Base-by-base conservation (phyloP, 2,329 filamentous ascomycete genomes). In the Talaromyces sp. region DNA sequence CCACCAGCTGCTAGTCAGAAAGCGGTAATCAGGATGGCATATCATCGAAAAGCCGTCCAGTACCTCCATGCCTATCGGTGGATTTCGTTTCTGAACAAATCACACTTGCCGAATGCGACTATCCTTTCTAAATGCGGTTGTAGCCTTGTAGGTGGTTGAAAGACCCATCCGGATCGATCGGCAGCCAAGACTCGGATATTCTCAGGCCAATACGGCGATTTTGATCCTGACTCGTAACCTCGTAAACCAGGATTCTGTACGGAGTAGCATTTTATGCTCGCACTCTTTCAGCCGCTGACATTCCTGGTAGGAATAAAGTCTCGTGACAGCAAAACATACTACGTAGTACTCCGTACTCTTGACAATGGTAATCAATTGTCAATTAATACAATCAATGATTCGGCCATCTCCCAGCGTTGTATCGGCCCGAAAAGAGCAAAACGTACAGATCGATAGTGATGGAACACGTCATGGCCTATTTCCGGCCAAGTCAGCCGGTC, bases 121-220 rank as follows among this genome's bases (percentile, higher is more conserved):
- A 50, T 50, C 43, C n/a, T 33, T 56, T 6, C 54, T 50, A n/a
- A 17, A 50, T 56, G 21, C 54, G 54, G 41, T 33, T 17, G 31
- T n/a, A n/a, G n/a, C n/a, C 33, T 35, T 21, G 52, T 41, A n/a
- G 25, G 15, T 46, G 39, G 28, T 17, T 17, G 11, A 22, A 21
- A 15, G 37, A 35, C 17, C 25, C 39, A 36, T 21, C 21, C 36
- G 50, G 50, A 53, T 53, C 22, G 6, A 21, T 19, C 36, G 50
- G 51, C 25, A 15, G 53, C 53, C 40, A 46, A 46, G 33, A 35
- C 52, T 22, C 31, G 31, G 31, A 46, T 21, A n/a, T 35, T 40
- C 45, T 35, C 45, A 2, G 11, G 2, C 25, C 25, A 28, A 28
- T 28, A 28, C 25, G 13, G 13, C 17, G 43, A 15, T 7, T 28